A percentile compares a stretch with the other conserved stretches of the same genome.
These are phyloP conservation scores for Aphanocladium album DNA, from an alignment of 2,329 filamentous ascomycete species.

Conservation along the genomic window DNA sequence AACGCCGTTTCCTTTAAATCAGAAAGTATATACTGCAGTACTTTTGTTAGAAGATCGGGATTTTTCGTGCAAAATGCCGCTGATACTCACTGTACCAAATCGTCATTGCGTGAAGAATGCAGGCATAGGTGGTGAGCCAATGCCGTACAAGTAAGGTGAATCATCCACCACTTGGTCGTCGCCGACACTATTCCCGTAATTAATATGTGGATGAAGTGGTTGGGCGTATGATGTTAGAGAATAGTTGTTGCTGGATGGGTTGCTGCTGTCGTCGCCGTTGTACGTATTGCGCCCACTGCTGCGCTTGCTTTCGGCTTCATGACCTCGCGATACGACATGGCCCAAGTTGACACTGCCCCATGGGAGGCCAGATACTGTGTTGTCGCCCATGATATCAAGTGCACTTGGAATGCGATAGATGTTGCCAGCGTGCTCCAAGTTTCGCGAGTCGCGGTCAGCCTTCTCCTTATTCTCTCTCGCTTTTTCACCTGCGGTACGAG, in stretches of 20 bases:
- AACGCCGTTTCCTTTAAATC: background rate
- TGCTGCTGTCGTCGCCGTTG: conserved; percentile 29
- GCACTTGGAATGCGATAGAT: conserved; percentile 59
- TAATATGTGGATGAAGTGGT: conserved; percentile 24
- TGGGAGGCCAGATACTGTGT: conserved; percentile 58
- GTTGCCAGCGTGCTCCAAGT: conserved; percentile 58
- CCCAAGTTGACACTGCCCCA: conserved; percentile 66
- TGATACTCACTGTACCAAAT: background rate
- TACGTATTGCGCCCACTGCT: conserved; percentile 32
- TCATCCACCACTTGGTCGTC: conserved; percentile 31
- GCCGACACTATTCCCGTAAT: conserved; percentile 28
- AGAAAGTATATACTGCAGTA: background rate
- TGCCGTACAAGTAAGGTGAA: conserved; percentile 22
- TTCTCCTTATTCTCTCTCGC: conserved; percentile 62
- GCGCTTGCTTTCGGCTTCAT: conserved; percentile 42
- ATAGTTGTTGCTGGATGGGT: conserved; percentile 20
- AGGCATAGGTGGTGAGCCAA: conserved; percentile 15
- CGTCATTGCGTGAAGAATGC: conserved; percentile 2
- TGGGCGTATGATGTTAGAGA: conserved; percentile 18
- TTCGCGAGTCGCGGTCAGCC: conserved; percentile 56
- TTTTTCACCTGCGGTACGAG: conserved; percentile 55
- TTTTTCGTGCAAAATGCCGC: background rate
- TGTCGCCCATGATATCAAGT: conserved; percentile 46
- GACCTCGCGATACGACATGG: conserved; percentile 46
- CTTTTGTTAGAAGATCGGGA: background rate